Percentiles rank a stretch among this genome's conserved stretches.
Conservation (phyloP, 78 protist species). For the Bodo saltans region DNA sequence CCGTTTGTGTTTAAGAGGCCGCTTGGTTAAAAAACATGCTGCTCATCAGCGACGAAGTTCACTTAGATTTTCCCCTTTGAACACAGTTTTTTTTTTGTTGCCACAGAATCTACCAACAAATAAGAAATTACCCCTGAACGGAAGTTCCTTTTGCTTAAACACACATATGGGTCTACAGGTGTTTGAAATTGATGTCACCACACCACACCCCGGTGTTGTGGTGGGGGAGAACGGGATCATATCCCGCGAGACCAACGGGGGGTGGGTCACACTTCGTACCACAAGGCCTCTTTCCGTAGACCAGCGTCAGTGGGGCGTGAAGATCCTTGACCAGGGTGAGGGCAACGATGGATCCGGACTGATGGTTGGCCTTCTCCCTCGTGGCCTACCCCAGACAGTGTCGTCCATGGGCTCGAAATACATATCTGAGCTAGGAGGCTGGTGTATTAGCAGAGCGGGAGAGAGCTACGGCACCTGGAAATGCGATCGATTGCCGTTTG, state of each 20-base stretch:
- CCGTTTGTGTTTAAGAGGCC: background rate
- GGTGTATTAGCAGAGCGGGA: slow-evolving; percentile 29
- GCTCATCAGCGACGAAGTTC: background rate
- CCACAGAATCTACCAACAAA: background rate
- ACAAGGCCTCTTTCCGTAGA: slow-evolving; percentile 2
- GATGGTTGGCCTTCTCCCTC: slow-evolving; percentile 19
- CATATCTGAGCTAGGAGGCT: slow-evolving; percentile 10
- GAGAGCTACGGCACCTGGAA: slow-evolving; percentile 23
- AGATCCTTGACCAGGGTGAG: slow-evolving; percentile 30
- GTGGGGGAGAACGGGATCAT: slow-evolving; percentile 4
- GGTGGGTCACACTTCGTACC: slow-evolving; percentile 24
- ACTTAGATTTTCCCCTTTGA: background rate
- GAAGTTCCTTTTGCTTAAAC: background rate
- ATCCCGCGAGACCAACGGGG: slow-evolving; percentile 1
- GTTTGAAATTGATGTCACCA: background rate
- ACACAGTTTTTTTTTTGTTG: background rate
- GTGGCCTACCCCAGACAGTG: background rate
- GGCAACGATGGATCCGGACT: slow-evolving; percentile 12
- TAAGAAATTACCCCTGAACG: background rate
- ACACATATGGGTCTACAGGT: background rate
- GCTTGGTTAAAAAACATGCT: background rate
- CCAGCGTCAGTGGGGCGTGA: slow-evolving; percentile 20
- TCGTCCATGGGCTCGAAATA: background rate
- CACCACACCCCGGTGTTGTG: slow-evolving; percentile 28
- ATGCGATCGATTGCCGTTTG: background rate